phyloP scores from a whole-genome alignment of 23 red algal species.

The Pyropia haitanensis region DNA sequence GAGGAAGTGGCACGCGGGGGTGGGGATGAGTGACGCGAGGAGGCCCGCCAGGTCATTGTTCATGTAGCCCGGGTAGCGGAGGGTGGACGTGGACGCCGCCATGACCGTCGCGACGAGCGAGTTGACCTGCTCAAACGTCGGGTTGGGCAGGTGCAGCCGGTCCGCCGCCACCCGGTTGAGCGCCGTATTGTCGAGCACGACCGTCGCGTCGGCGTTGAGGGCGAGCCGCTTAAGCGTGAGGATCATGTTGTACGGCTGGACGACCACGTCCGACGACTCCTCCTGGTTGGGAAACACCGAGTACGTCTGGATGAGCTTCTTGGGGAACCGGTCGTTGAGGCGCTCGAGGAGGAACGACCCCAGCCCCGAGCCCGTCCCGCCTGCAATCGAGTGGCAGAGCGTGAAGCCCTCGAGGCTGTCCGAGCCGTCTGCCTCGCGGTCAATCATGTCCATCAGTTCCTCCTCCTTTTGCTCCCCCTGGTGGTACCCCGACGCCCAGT shows the following conservation, averaged over 20 bases:
- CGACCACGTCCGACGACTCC: constrained; percentile 87
- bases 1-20: constrained; percentile 85
- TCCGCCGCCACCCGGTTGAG: constrained; percentile 89
- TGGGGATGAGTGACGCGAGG: constrained; percentile 85
- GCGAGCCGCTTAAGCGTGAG: constrained; percentile 81
- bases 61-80: constrained; percentile 94
- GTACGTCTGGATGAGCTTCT: constrained; percentile 97
- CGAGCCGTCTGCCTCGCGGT: constrained; percentile 89
- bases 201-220: constrained; percentile 77
- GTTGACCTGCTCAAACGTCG: constrained; percentile 92
- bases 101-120: constrained; percentile 95
- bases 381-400: constrained; percentile 86
- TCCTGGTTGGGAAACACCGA: constrained; percentile 98
- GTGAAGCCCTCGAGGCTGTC: constrained; percentile 91
- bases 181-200: constrained; percentile 92
- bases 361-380: constrained; percentile 91
- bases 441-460: constrained; percentile 98
- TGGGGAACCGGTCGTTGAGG: constrained; percentile 88
- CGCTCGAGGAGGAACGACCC: constrained; percentile 86
- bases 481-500: constrained; percentile 91
- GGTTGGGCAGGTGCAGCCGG: constrained; percentile 73
- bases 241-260: constrained; percentile 95
- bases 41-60: constrained; percentile 89
- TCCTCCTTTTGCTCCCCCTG: constrained; percentile 89
- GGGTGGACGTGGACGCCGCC: constrained; percentile 83